A percentile compares a stretch with the other conserved stretches of the same genome.
These are phyloP conservation scores for Cucurbitaria berberidis DNA, from an alignment of 2,329 filamentous ascomycete species.

Conservation along the genomic window DNA sequence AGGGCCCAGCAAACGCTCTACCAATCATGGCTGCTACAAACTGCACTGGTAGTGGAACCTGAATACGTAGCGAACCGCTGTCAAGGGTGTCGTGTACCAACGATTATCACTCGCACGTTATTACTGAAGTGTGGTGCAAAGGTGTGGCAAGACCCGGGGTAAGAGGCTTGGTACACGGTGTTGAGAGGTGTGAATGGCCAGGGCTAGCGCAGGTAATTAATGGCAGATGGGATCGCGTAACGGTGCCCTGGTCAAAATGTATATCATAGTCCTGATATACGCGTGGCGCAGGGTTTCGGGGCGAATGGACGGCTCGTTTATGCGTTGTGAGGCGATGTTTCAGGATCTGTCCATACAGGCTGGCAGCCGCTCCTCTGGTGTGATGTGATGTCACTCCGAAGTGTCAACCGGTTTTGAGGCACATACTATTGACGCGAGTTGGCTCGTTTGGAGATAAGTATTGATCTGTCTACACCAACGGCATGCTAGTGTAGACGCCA, in stretches of 20 bases:
- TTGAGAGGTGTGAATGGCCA: conserved; percentile 7
- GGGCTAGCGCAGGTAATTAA: conserved; percentile 5
- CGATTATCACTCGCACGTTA: conserved; percentile 5
- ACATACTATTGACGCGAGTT: too few species aligned
- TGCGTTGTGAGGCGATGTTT: conserved; percentile 1
- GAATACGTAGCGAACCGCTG: neutral
- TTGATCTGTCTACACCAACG: too few species aligned
- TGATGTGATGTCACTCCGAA: neutral
- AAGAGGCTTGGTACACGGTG: neutral
- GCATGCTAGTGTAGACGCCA: neutral
- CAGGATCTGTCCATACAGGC: too few species aligned
- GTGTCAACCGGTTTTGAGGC: neutral
- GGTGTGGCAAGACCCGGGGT: conserved; percentile 2
- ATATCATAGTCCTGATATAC: neutral
- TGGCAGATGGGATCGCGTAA: conserved; percentile 1
- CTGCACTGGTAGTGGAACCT: neutral
- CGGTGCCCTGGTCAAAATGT: neutral
- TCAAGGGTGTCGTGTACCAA: neutral
- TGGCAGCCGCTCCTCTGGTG: neutral
- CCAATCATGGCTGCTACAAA: conserved; percentile 1
- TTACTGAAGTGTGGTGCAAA: neutral
- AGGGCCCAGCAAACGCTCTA: conserved; percentile 1
- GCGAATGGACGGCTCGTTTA: conserved; percentile 1
- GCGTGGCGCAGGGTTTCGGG: neutral
- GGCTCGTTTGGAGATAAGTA: too few species aligned